These are phyloP conservation scores for Dryas integrifolia DNA, from an alignment of 331 rosid species.

Conservation along the genomic window DNA sequence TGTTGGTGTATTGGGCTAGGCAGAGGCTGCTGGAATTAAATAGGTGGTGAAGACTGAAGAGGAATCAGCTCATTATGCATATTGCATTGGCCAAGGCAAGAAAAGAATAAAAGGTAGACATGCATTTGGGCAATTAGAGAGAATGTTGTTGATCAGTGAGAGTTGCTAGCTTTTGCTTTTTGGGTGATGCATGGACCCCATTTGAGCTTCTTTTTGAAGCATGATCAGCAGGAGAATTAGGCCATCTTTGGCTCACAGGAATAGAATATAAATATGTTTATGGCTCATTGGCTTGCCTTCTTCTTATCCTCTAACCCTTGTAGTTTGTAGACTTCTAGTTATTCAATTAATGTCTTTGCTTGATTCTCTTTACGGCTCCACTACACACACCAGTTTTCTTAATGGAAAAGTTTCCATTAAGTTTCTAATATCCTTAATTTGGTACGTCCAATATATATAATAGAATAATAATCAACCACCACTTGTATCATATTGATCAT, in stretches of 20 bases:
- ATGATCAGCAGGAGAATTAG: slow-evolving; percentile 36
- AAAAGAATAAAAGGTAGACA: slow-evolving; percentile 35
- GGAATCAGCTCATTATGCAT: slow-evolving; percentile 43
- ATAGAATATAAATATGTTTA: slow-evolving; percentile 30
- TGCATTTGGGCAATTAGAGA: slow-evolving; percentile 43
- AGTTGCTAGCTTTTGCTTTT: slow-evolving; percentile 22
- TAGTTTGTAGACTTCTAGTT: slow-evolving; percentile 4
- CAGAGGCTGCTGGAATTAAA: too few relatives aligned
- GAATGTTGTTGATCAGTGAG: slow-evolving; percentile 14
- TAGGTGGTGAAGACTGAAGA: neutral
- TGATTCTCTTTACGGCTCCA: slow-evolving; percentile 50
- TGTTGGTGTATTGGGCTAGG: neutral
- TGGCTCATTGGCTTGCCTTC: slow-evolving; percentile 20
- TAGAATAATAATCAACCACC: neutral
- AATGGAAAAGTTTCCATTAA: slow-evolving; percentile 23
- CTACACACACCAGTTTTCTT: slow-evolving; percentile 28
- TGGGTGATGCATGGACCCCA: slow-evolving; percentile 44
- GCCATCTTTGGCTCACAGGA: slow-evolving; percentile 28
- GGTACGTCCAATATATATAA: neutral
- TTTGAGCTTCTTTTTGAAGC: slow-evolving; percentile 50
- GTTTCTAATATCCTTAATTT: slow-evolving; percentile 5
- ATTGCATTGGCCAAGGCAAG: slow-evolving; percentile 49
- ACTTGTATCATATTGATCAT: too few relatives aligned
- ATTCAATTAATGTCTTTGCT: slow-evolving; percentile 24
- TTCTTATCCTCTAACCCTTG: slow-evolving; percentile 32